phyloP scores from a whole-genome alignment of 306 rosid species.

The Quercus berberidifolia region DNA sequence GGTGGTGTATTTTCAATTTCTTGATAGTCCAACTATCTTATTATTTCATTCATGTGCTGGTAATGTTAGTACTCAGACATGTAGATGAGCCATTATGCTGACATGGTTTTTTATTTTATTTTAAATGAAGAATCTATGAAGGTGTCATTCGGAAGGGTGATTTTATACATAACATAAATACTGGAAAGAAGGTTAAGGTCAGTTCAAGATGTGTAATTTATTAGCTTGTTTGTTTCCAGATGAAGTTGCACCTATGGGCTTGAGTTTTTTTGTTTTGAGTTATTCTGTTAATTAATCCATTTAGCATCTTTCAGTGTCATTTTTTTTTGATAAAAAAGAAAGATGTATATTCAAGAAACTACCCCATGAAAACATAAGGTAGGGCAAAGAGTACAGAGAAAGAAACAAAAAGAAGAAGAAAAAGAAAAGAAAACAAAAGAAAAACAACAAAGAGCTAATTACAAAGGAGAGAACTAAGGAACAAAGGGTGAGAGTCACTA shows the following conservation, averaged over 20 bases:
- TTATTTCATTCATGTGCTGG: not conserved
- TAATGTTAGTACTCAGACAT: not conserved
- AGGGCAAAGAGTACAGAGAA: no score
- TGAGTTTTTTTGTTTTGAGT: not conserved
- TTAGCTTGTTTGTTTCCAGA: not conserved
- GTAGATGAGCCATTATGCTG: constrained; percentile 10
- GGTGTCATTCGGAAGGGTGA: constrained; percentile 96
- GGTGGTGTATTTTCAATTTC: constrained; percentile 8
- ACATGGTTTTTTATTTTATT: not conserved
- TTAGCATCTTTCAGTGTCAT: not conserved
- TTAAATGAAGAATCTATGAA: constrained; percentile 70
- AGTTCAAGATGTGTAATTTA: constrained; percentile 12
- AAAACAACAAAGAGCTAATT: no score
- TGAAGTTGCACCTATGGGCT: not conserved
- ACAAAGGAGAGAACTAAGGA: no score
- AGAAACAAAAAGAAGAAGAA: no score
- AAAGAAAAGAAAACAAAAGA: no score
- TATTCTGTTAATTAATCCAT: not conserved
- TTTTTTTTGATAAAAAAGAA: no score
- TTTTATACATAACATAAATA: constrained; percentile 77
- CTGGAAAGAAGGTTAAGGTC: constrained; percentile 92
- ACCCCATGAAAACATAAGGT: no score
- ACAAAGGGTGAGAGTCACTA: no score
- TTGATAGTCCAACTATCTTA: constrained; percentile 1
- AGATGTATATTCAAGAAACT: no score